Evolutionary conservation across 1,284 basidiomycete species (phyloP), one percentile per base, ranked within the genome.

Genomic region (Stereum hirsutum): DNA sequence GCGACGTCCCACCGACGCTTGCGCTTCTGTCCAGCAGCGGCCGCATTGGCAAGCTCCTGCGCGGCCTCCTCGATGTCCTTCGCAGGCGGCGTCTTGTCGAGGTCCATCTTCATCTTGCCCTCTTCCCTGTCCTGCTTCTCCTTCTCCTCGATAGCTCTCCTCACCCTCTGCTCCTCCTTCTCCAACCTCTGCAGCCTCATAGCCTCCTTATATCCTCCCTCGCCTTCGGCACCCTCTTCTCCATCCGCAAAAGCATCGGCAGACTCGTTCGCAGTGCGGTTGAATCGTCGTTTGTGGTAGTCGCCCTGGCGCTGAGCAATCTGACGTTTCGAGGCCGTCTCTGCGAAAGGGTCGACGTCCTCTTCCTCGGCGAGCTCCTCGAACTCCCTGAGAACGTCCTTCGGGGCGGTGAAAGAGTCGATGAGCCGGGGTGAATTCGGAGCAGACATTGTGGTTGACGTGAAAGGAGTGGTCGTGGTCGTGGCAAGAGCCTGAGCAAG

Each of bases 341-440:
- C 91, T 45, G 89, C 86, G 57, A 99, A 95, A 11, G 91, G 93
- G 62, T 99, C 94, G 54, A 89, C 68, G 59, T 89, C 74, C 57
- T 95, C 90, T 60, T 92, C 89, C 57, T 95, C 92, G 23, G 89
- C 89, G 61, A 92, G 76, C 49, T 92, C 81, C 37, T 85, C 89
- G 55, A 97, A 97, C 65, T 99, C 96, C 64, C 93, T 79, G 26
- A 98, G 75, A 41, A 99, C 75, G 49, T 99, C 94, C 68, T 92
- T 94, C 6, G 95, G 92, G 33, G 78, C 93, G 42, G 93, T 91
- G 63, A 85, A 92, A 39, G 85, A 88, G 72, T 89, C 86, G 52
- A 91, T 75, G 49, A 89, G 46, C 37, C 66, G 64, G 41, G 67
- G 63, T 37, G 63, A 60, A 26, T 57, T 54, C 40, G 62, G 58